Conservation (phyloP, 192 early-diverging fungal species). For the Coemansia sp. region DNA sequence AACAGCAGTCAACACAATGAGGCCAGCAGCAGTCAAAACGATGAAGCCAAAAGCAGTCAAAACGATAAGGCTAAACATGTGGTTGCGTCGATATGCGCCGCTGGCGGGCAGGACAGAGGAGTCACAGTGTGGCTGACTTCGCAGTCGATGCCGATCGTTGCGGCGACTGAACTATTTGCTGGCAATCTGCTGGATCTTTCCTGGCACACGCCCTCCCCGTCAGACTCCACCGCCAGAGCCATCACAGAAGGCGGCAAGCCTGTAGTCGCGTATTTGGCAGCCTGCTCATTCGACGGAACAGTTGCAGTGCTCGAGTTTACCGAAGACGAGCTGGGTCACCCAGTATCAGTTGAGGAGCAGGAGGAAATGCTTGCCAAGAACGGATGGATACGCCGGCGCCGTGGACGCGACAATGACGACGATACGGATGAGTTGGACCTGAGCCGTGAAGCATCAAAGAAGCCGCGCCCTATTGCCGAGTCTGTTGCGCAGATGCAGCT, state of each 20-base stretch:
- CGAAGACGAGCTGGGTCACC: slow-evolving; percentile 65
- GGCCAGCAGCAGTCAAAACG: neutral
- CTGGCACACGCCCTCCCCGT: slow-evolving; percentile 63
- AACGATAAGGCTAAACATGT: neutral
- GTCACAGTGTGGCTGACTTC: slow-evolving; percentile 87
- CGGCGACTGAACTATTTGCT: slow-evolving; percentile 69
- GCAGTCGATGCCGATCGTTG: slow-evolving; percentile 68
- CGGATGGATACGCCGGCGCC: slow-evolving; percentile 20
- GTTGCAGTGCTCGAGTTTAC: slow-evolving; percentile 73
- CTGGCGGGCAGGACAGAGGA: slow-evolving; percentile 87
- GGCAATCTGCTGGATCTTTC: slow-evolving; percentile 85
- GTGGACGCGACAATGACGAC: no score
- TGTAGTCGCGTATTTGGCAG: slow-evolving; percentile 59
- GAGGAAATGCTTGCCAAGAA: slow-evolving; percentile 49
- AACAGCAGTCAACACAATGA: neutral
- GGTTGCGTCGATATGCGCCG: slow-evolving; percentile 68
- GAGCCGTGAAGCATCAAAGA: slow-evolving; percentile 43
- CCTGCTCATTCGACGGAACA: slow-evolving; percentile 90
- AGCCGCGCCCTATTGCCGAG: slow-evolving; percentile 57
- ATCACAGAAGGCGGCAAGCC: slow-evolving; percentile 2
- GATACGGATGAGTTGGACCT: slow-evolving; percentile 25
- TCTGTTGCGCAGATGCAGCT: slow-evolving; percentile 63
- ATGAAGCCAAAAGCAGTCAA: neutral
- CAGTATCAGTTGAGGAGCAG: slow-evolving; percentile 64
- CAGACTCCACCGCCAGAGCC: slow-evolving; percentile 49